Base-by-base conservation (phyloP, 371 early-diverging fungal species). In the Mucor lusitanicus region DNA sequence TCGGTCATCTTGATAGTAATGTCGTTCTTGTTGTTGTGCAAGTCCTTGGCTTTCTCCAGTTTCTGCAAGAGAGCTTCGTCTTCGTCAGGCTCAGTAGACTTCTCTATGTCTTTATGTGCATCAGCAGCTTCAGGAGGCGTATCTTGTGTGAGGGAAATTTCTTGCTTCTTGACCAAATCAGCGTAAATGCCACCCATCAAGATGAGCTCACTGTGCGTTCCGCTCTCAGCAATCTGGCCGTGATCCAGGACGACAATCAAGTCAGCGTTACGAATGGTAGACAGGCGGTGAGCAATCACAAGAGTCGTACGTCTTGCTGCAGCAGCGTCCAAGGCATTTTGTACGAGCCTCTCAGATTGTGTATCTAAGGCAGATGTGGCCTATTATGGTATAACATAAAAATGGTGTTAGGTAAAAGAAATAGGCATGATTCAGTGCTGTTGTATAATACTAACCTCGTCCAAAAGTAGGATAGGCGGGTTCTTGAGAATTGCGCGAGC, bases 251-350 rank as follows among this genome's bases (percentile, higher is more conserved):
- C 92, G 40, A 88, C 82, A 75, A 97, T 96, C 57, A 84, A 64
- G 67, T 96, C 90, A 0, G 95, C 91, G 64, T 94, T 87, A 46
- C 72, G 74, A 50, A 89, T 81, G 0, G 92, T 93, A 30, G 91
- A 89, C 3, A 93, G 77, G 13, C 92, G 87, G 72, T 96, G 97
- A 0, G 97, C 95, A 61, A 97, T 90, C 6, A 95, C 87, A 46
- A 99, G 84, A 3, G 95, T 95, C 1, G 95, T 95, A 15, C 95
- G 84, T 25, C 87, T 86, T 17, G 73, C 57, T 13, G 90, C 56
- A 1, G 93, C 94, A 6, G 63, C 72, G 37, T 95, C 94, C 32
- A 92, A 72, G 0, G 92, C 92, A 6, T 65, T 73, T 71, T 93
- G 92, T 44, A 44, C 44, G 8, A 91, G 75, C 19, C 88, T 80